Base-by-base conservation (phyloP, 1,139 yeast species). In the Kazachstania sp. region DNA sequence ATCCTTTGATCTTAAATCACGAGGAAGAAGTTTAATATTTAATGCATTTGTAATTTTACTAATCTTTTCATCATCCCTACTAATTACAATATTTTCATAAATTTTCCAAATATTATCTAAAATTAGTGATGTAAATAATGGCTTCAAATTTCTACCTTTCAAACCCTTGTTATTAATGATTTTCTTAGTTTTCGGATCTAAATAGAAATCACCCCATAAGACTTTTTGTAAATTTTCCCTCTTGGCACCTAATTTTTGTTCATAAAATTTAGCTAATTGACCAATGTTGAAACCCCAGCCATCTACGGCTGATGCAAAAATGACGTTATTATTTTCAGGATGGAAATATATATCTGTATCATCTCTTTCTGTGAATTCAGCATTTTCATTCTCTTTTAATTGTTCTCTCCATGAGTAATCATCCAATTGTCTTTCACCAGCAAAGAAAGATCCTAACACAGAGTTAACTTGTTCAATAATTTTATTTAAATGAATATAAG, bases 211-310 rank as follows among this genome's bases (percentile, higher is more conserved):
- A 30, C 98, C 98, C 98, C 98, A 94, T 3, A 94, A 71, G n/a
- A 92, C 88, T 59, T 86, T 86, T 51, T 84, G 81, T 42, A 94
- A 73, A 48, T 80, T 87, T 32, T 78, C 77, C 51, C 88, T 81
- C 52, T 87, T 85, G 56, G 92, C 84, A 0, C 96, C 97, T 35
- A 92, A 71, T 59, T 87, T 88, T 37, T 80, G 78, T 68, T 84
- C 94, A 61, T 87, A 87, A 37, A 94, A 80, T 49, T 85, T 81
- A 5, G 97, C 86, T 68, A 92, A 85, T 51, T 94, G 95, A 49
- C 86, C 79, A 37, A 94, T 73, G 44, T 88, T 85, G 66, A 94
- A 94, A 0, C 97, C 98, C 98, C 98, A 94, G 3, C 97, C 97
- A 66, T 92, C 98, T 23, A 85, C 73, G 0, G 98, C 98, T 38